Evolutionary conservation across 345 rosid genomes (phyloP).

Genomic region (Theobroma cacao): DNA sequence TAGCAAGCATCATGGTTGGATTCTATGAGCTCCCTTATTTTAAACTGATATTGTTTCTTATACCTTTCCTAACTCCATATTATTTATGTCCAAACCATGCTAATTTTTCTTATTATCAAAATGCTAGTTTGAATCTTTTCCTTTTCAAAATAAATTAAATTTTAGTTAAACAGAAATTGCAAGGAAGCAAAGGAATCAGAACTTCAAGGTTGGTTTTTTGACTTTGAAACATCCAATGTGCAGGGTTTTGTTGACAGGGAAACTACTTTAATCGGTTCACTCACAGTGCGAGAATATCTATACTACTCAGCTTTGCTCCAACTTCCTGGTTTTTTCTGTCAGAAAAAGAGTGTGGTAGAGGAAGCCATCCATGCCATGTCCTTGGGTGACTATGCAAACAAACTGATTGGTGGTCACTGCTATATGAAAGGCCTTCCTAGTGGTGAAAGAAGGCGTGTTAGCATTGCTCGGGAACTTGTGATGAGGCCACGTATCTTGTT

Average conservation of each 20-base stretch:
- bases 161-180: constrained; percentile 7
- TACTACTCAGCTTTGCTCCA: constrained; percentile 97
- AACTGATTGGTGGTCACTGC: constrained; percentile 95
- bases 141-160: not conserved
- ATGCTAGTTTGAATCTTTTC: not conserved
- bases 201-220: constrained; percentile 8
- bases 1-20: not conserved
- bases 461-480: constrained; percentile 98
- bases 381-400: constrained; percentile 83
- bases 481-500: constrained; percentile 90
- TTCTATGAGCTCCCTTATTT: not conserved
- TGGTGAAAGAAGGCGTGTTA: constrained; percentile 97
- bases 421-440: constrained; percentile 85
- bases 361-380: constrained; percentile 99
- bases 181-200: not conserved
- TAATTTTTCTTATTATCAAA: not conserved
- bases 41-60: not conserved
- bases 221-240: constrained; percentile 17
- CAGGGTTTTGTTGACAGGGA: constrained; percentile 96
- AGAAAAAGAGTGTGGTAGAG: constrained; percentile 88
- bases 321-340: constrained; percentile 92
- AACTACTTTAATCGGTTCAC: constrained; percentile 75
- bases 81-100: not conserved
- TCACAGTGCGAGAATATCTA: constrained; percentile 86
- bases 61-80: not conserved